These are phyloP conservation scores for Bolboschoenoplectus hybrid DNA, from an alignment of 202 grass and related monocot species.

Conservation along the genomic window DNA sequence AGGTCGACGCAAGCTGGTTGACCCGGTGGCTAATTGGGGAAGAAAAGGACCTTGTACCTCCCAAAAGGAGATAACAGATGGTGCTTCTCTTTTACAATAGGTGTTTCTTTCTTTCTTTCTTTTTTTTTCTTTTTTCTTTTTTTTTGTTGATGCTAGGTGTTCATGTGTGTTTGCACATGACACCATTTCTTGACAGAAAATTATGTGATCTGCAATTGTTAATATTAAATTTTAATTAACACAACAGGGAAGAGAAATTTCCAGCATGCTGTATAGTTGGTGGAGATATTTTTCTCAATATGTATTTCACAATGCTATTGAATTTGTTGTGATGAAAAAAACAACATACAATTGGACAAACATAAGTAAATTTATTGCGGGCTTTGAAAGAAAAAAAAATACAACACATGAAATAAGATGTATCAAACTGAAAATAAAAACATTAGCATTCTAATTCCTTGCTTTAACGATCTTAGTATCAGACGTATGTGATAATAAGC, in stretches of 20 bases:
- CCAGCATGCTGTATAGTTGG: neutral
- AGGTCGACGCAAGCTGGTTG: constrained; percentile 63
- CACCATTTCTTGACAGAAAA: constrained; percentile 32
- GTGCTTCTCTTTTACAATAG: neutral
- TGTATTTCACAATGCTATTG: neutral
- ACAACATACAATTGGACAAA: neutral
- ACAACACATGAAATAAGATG: no score
- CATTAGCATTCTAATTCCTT: no score
- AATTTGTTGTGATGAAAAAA: neutral
- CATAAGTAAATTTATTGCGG: neutral
- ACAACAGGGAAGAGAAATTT: neutral
- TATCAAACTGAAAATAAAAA: no score
- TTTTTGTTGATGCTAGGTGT: neutral
- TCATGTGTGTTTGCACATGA: constrained; percentile 2
- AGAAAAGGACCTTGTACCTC: constrained; percentile 48
- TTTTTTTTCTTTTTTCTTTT: neutral
- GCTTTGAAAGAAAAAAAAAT: neutral
- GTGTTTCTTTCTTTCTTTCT: no score
- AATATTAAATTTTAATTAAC: constrained; percentile 6
- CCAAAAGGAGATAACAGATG: constrained; percentile 33
- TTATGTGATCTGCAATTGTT: constrained; percentile 26
- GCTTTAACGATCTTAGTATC: no score
- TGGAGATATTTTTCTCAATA: neutral
- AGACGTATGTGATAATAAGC: no score
- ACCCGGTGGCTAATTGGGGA: constrained; percentile 92